Base-by-base conservation (phyloP, 106 monocot species). In the Apostasia shenzhenica region DNA sequence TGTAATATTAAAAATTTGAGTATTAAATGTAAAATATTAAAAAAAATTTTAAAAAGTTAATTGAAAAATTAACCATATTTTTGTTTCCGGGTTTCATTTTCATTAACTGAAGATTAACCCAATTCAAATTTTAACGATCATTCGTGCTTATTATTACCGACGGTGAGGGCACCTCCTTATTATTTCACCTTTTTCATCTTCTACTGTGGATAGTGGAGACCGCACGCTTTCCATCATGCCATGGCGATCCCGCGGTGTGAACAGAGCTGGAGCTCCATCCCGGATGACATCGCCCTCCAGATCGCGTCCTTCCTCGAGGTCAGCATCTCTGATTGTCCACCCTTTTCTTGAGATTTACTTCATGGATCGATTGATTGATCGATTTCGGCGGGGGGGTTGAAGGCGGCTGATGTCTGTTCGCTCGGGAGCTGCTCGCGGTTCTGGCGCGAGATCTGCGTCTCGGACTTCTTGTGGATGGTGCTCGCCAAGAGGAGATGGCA, bases 401-500 rank as follows among this genome's bases (percentile, higher is more conserved):
- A 90, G 83, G 83, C 26, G 6, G 3, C 45, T 10, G 94, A 94
- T 61, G 81, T 94, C 50, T 94, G 88, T 72, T 78, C 87, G 13
- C 67, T 94, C 6, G 88, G 85, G 48, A 73, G 83, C 43, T 94
- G 91, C 70, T 91, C 85, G 7, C 80, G 76, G 4, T 82, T 79
- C 77, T 83, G 91, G 83, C 73, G 65, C 2, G 64, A 46, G 13
- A 54, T 91, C 49, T 94, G 94, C 83, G 62, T 69, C 47, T 74
- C 85, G 44, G 83, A 91, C 67, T 75, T 5, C 69, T 44, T 94
- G 14, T 94, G 94, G 94, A 53, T 70, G 26, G 45, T 42, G 5
- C 83, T 91, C 54, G 78, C 57, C 73, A 74, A 57, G 47, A 78
- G 67, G 57, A 72, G 94, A 39, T 94, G 94, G 94, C 88, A 81